Evolutionary conservation across 257 asterid species (phyloP).

Genomic region (Nyctanthes arbortristis): DNA sequence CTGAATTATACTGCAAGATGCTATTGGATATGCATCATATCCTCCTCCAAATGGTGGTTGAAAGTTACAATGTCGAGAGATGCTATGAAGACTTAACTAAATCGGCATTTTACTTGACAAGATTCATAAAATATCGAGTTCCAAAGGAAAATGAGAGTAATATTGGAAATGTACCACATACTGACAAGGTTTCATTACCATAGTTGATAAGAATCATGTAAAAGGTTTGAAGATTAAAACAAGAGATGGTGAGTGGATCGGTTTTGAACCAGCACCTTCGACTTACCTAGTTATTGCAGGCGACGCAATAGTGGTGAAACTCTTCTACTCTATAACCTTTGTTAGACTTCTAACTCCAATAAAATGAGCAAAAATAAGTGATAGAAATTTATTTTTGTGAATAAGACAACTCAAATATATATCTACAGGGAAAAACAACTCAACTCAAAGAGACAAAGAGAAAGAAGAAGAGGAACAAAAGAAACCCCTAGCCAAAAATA

Average conservation of each 20-base stretch:
- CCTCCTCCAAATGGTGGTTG: slow-evolving; percentile 38
- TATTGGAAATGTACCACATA: slow-evolving; percentile 41
- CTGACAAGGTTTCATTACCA: slow-evolving; percentile 45
- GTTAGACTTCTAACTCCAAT: too few species aligned
- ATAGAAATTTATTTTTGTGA: too few species aligned
- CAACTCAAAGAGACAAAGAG: too few species aligned
- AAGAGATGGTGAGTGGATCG: slow-evolving; percentile 44
- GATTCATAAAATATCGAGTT: slow-evolving; percentile 36
- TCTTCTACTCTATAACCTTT: background rate
- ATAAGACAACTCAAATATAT: too few species aligned
- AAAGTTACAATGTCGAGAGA: slow-evolving; percentile 42
- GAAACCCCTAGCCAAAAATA: too few species aligned
- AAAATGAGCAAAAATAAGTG: too few species aligned
- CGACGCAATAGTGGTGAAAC: slow-evolving; percentile 47
- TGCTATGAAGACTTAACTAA: slow-evolving; percentile 19
- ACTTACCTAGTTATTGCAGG: slow-evolving; percentile 42
- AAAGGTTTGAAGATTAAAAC: slow-evolving; percentile 43
- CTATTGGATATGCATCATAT: slow-evolving; percentile 25
- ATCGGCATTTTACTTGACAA: slow-evolving; percentile 34
- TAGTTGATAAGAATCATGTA: slow-evolving; percentile 38
- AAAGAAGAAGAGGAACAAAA: too few species aligned
- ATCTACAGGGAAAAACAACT: too few species aligned
- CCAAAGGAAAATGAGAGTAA: slow-evolving; percentile 13
- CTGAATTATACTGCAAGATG: slow-evolving; percentile 31
- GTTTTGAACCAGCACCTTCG: slow-evolving; percentile 32